Evolutionary conservation across 2,329 filamentous ascomycete genomes (phyloP).

Genomic region (Rutstroemia sp.): DNA sequence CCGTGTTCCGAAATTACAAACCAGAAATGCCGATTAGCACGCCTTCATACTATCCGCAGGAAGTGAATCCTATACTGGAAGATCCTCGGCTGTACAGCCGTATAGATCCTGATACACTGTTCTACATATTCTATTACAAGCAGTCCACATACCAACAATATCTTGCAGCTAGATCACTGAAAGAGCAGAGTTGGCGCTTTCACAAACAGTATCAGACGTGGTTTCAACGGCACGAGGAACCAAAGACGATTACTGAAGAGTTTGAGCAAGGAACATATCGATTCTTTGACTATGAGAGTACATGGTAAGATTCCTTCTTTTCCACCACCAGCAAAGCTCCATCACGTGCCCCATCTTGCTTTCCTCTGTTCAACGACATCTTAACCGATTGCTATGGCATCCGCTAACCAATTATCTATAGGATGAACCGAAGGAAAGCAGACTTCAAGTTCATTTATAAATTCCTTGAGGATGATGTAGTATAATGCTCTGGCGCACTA

Average conservation of each 20-base stretch:
- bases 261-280: constrained; percentile 98
- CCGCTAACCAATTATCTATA: constrained; percentile 31
- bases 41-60: constrained; percentile 80
- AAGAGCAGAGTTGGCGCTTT: constrained; percentile 97
- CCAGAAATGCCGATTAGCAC: constrained; percentile 76
- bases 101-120: constrained; percentile 92
- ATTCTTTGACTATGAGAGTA: constrained; percentile 99
- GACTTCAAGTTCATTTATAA: constrained; percentile 99
- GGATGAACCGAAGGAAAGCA: constrained; percentile 97
- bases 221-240: constrained; percentile 98
- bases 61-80: constrained; percentile 85
- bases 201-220: constrained; percentile 99
- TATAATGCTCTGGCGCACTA: constrained; percentile 51
- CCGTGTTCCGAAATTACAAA: constrained; percentile 75
- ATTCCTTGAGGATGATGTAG: constrained; percentile 91
- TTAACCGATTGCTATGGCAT: not conserved
- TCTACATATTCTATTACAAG: constrained; percentile 99
- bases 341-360: no score
- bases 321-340: not conserved
- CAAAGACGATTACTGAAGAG: constrained; percentile 97
- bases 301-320: constrained; percentile 58
- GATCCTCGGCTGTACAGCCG: constrained; percentile 80
- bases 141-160: constrained; percentile 95
- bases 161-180: constrained; percentile 90
- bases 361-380: not conserved